Base-by-base conservation (phyloP, 2,329 filamentous ascomycete genomes). In the Zarea fungicola region DNA sequence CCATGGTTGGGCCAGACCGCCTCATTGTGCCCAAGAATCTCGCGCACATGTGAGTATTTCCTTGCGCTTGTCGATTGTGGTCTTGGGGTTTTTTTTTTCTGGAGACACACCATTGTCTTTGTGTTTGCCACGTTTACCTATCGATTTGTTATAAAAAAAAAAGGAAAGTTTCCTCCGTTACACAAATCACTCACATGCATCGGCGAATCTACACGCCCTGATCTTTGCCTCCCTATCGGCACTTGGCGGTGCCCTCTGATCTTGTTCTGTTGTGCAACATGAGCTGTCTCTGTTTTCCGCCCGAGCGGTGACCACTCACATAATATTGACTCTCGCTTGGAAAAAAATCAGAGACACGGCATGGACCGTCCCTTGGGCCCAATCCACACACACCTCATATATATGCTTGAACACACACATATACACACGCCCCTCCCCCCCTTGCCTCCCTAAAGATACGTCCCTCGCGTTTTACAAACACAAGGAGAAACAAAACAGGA, bases 21-120 rank as follows among this genome's bases (percentile, higher is more conserved):
- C 72, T 96, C 51, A 95, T 96, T 56, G 88, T 90, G 6, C 90
- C 90, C 0, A 80, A 74, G 56, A 87, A 91, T 61, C 72, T 96
- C 42, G 84, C 83, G 5, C 89, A 95, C 65, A 86, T 96, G 85
- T 93, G 71, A 62, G 80, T 69, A 23, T 18, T 16, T 31, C 2
- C 28, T 5, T 11, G 21, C 6, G 1, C 19, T 35, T 19, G 6
- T 14, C 18, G n/a, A 16, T 9, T 44, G 18, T 10, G 14, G 4
- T 23, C 31, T 19, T 23, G 19, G 10, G 3, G 4, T 25, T 13
- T n/a, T 32, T 14, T 23, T 19, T 36, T 4, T 26, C 16, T n/a
- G n/a, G n/a, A n/a, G n/a, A n/a, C n/a, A n/a, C n/a, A n/a, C 28
- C 25, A 6, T 18, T 16, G 14, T 34, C n/a, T 34, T 7, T n/a